A percentile compares a stretch with the other conserved stretches of the same genome.
Evolutionary conservation across 1,284 basidiomycete species (phyloP).

Genomic region (Malassezia sympodialis): DNA sequence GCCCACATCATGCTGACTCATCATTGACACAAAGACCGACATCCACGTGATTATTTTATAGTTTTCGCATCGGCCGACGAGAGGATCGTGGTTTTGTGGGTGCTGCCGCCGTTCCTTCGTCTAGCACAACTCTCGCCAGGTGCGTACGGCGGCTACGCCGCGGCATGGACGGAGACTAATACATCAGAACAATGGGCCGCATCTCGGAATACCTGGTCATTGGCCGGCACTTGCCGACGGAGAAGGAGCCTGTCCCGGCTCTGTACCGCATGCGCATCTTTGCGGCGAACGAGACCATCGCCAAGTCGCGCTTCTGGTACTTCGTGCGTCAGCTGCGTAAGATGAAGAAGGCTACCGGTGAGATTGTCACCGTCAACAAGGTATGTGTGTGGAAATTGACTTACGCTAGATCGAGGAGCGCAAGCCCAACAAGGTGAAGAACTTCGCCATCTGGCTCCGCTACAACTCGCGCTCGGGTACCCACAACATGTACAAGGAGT

Average conservation of each 20-base stretch:
- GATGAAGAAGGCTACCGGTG: constrained; percentile 98
- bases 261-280: constrained; percentile 99
- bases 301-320: constrained; percentile 99
- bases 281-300: constrained; percentile 92
- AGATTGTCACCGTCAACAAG: constrained; percentile 95
- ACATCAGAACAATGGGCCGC: constrained; percentile 49
- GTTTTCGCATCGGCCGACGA: constrained; percentile 15
- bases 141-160: neutral
- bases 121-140: constrained; percentile 15
- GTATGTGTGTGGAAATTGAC: constrained; percentile 54
- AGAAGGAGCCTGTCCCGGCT: constrained; percentile 84
- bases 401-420: constrained; percentile 58
- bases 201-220: constrained; percentile 87
- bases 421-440: constrained; percentile 96
- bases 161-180: constrained; percentile 1
- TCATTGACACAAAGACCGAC: no score
- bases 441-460: constrained; percentile 98
- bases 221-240: constrained; percentile 90
- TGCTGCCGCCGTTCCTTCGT: constrained; percentile 9
- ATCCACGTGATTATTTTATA: constrained; percentile 10
- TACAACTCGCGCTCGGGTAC: constrained; percentile 57
- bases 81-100: neutral
- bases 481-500: constrained; percentile 65
- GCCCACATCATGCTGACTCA: neutral
- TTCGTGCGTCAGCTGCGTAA: constrained; percentile 78